These are phyloP conservation scores for Botryotinia calthae DNA, from an alignment of 2,329 filamentous ascomycete genomes.

Conservation along the genomic window DNA sequence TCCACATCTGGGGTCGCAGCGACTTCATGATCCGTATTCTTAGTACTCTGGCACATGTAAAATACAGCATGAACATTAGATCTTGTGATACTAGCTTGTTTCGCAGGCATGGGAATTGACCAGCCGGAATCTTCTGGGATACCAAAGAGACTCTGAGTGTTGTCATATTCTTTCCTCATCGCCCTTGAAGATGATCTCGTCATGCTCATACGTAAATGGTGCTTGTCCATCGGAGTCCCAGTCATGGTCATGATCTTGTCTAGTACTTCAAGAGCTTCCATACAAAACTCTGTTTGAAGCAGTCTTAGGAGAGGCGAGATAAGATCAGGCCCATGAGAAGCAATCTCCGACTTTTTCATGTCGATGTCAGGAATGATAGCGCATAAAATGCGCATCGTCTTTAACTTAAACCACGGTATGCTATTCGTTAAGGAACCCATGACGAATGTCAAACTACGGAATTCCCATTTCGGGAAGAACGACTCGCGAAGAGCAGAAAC, in stretches of 20 bases:
- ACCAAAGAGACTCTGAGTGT: constrained; percentile 90
- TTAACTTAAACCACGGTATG: constrained; percentile 83
- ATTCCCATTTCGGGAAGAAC: constrained; percentile 81
- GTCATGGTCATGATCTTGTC: constrained; percentile 96
- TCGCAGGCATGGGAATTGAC: constrained; percentile 91
- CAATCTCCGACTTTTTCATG: constrained; percentile 87
- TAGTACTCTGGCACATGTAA: constrained; percentile 79
- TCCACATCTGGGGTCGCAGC: constrained; percentile 79
- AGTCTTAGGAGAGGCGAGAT: constrained; percentile 89
- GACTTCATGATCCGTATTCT: constrained; percentile 56
- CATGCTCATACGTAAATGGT: constrained; percentile 98
- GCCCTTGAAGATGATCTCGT: constrained; percentile 80
- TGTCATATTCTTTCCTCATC: constrained; percentile 90
- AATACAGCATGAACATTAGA: constrained; percentile 95
- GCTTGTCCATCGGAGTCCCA: constrained; percentile 85
- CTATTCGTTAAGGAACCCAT: constrained; percentile 90
- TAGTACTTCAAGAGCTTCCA: constrained; percentile 85
- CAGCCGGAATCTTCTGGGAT: constrained; percentile 95
- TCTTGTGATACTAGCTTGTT: constrained; percentile 81
- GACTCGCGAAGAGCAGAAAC: constrained; percentile 71
- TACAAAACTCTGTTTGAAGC: constrained; percentile 89
- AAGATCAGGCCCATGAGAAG: constrained; percentile 86
- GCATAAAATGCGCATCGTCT: constrained; percentile 87
- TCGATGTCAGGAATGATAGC: constrained; percentile 85
- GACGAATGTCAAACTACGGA: constrained; percentile 81